A percentile compares a stretch with the other conserved stretches of the same genome.
These are phyloP conservation scores for Orbilia quercus DNA, from an alignment of 2,329 filamentous ascomycete genomes.

Conservation along the genomic window DNA sequence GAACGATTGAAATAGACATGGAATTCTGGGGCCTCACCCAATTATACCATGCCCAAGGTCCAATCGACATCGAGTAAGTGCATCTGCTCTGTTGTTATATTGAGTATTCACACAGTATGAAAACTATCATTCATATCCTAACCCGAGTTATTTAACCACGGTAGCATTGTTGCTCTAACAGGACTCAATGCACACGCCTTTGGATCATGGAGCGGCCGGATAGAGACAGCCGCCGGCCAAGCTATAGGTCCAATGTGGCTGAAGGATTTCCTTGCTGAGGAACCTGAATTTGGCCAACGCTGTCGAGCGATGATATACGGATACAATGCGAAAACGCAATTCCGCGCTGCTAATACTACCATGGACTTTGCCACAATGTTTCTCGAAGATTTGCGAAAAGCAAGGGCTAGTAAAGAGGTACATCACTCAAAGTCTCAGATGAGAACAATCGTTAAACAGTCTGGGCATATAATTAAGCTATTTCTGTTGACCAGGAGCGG, in stretches of 20 bases:
- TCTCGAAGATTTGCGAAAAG: constrained; percentile 55
- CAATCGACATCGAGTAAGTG: constrained; percentile 54
- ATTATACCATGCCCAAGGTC: constrained; percentile 38
- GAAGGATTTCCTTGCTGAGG: constrained; percentile 50
- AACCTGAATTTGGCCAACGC: constrained; percentile 32
- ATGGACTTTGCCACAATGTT: constrained; percentile 46
- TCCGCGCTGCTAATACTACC: constrained; percentile 22
- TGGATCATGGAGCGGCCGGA: constrained; percentile 52
- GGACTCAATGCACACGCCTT: constrained; percentile 57
- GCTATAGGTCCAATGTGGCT: constrained; percentile 57
- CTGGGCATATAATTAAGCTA: neutral
- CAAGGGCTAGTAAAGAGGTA: constrained; percentile 45
- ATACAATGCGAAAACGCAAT: constrained; percentile 55
- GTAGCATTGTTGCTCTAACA: constrained; percentile 54
- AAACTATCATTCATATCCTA: neutral
- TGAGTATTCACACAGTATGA: neutral
- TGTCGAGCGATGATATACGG: constrained; percentile 57
- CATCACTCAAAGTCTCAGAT: neutral
- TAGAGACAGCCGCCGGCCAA: neutral
- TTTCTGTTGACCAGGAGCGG: neutral
- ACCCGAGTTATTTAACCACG: neutral
- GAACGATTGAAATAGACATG: constrained; percentile 34
- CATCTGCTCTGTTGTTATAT: neutral
- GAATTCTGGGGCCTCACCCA: constrained; percentile 57
- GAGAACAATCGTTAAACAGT: neutral